Evolutionary conservation across 2,329 filamentous ascomycete genomes (phyloP), one percentile per base, ranked within the genome.

Genomic region (Claviceps fusiformis): DNA sequence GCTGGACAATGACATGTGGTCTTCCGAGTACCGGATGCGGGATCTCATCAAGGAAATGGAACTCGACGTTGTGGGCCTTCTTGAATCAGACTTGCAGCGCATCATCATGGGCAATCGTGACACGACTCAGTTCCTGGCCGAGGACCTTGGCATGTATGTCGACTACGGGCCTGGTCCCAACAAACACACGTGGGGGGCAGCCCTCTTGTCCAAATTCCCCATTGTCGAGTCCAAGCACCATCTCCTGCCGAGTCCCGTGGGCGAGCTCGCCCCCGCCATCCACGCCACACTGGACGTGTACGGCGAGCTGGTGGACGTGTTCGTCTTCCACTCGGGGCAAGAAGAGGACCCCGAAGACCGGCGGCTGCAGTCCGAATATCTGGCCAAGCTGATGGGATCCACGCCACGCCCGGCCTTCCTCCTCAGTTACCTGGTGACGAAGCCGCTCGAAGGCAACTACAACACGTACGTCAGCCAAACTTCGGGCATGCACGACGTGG

Each of bases 31-130:
- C 63, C 90, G 93, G 59, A 95, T 95, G 83, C 86, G 89, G 56
- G 86, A 96, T 73, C 76, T 95, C 15, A 85, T 95, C 70, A 84
- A 89, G 65, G 93, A 97, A 64, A 75, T 95, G n/a, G 93, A 98
- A 70, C 75, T 98, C n/a, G 93, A 98, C 65, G 89, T 98, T 5
- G 80, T 98, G 50, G 93, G 93, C n/a, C 80, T 98, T 24, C 79
- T 98, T 0, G 93, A 98, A 70, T 87, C 86, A 0, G 93, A 98
- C 67, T 79, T 89, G 41, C 93, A 98, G 73, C 88, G 92, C 62
- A 95, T 98, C 72, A 98, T 98, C 75, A 98, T 97, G 93, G 93
- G 93, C 65, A 98, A 97, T 73, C 87, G 93, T 61, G 93, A 98
- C 68, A 87, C 89, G 9, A 96, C 93, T 1, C 93, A 97, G 67